Evolutionary conservation across 768 basidiomycete species (phyloP), one percentile per base, ranked within the genome.

Genomic region (Chiua virens): DNA sequence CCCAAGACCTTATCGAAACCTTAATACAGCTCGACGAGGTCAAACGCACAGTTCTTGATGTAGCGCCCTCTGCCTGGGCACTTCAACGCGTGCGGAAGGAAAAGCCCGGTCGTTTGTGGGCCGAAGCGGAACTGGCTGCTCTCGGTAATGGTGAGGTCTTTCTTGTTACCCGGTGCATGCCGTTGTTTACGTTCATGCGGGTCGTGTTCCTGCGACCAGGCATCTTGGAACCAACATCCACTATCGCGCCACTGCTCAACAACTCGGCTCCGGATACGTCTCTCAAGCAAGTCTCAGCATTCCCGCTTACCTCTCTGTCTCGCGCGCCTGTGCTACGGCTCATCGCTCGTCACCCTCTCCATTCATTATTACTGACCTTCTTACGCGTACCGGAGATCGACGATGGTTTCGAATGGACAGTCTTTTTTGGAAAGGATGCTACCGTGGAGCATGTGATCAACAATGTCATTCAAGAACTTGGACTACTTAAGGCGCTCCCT

Each of bases 311-410:
- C 2, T 78, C 79, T 0, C 85, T 87, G 65, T 71, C 87, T 34
- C 86, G 87, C 60, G 73, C 73, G 3, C 85, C 90, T 10, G 69
- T 76, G 4, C 66, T 92, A 36, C 85, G 89, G 1, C 73, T 94
- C 38, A 83, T 92, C 3, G 87, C 87, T 6, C 73, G 85, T 3
- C 80, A 92, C 57, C 78, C 83, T 5, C 66, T 73, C 15, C 75
- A 89, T n/a, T 74, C 75, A 0, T 38, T 86, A 20, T 67, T 71
- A 2, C 61, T 88, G 35, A 62, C 73, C 0, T 87, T 90, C 66
- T 66, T 78, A 38, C 82, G 87, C 40, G 80, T 92, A 15, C 89
- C 89, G 3, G 86, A 90, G 65, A 80, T 92, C 50, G 79, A 85
- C 45, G 91, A 92, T 58, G 85, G 77, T 3, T 90, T 85, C 59